phyloP scores from a whole-genome alignment of 2,329 filamentous ascomycete species.

The Fusarium keratoplasticum region DNA sequence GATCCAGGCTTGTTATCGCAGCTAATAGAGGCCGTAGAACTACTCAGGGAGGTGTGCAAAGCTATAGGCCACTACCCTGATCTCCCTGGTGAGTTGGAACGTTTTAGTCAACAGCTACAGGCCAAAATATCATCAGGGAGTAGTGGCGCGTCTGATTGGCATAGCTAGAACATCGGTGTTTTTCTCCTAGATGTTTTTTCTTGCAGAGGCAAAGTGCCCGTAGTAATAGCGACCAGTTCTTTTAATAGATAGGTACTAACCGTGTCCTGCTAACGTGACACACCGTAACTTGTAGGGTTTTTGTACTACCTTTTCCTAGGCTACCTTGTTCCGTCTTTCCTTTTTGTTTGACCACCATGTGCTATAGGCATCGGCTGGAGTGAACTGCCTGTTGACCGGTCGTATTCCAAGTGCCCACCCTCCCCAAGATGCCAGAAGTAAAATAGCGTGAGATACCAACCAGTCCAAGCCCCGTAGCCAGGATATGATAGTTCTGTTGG shows the following conservation, averaged over 20 bases:
- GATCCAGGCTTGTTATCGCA: neutral
- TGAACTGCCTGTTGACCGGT: constrained; percentile 12
- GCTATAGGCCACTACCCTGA: neutral
- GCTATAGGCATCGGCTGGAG: neutral
- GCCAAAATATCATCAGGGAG: neutral
- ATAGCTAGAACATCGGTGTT: neutral
- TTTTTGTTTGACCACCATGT: neutral
- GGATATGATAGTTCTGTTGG: accelerated
- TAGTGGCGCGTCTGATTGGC: neutral
- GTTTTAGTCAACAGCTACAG: neutral
- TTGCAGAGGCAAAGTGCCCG: too few species aligned
- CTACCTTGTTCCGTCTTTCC: accelerated
- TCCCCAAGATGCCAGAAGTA: neutral
- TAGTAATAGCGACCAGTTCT: too few species aligned
- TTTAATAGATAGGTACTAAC: too few species aligned
- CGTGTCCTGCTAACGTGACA: neutral
- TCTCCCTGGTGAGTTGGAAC: neutral
- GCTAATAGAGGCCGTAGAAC: neutral
- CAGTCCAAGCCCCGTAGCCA: neutral
- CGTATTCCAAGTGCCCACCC: constrained; percentile 1
- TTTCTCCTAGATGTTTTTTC: too few species aligned
- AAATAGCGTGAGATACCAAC: neutral
- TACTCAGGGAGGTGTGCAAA: neutral
- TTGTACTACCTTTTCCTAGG: neutral
- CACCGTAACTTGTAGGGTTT: neutral